phyloP scores from a whole-genome alignment of 768 basidiomycete genomes.

The Pleurotus salmoneostramineus region DNA sequence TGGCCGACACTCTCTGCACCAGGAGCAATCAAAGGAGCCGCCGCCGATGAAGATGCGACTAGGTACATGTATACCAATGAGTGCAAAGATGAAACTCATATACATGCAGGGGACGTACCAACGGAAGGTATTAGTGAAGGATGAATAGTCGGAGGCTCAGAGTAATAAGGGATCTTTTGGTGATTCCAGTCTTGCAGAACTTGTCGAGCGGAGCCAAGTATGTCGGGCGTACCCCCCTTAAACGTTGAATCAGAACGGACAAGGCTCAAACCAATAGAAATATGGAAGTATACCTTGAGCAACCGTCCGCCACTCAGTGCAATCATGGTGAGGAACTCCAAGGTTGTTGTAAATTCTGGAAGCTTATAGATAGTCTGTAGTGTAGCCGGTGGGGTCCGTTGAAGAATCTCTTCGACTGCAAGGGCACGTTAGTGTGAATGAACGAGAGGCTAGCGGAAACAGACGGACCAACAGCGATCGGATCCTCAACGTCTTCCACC shows the following conservation, averaged over 20 bases:
- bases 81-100: background rate
- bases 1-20: slow-evolving; percentile 81
- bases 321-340: slow-evolving; percentile 89
- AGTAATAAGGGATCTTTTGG: slow-evolving; percentile 91
- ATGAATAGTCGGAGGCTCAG: slow-evolving; percentile 73
- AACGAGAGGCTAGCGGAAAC: no score
- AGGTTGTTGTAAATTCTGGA: slow-evolving; percentile 63
- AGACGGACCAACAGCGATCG: slow-evolving; percentile 76
- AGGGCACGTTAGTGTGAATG: background rate
- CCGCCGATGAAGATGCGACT: slow-evolving; percentile 22
- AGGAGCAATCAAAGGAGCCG: slow-evolving; percentile 42
- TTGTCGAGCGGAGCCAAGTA: slow-evolving; percentile 76
- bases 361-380: slow-evolving; percentile 84
- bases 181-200: slow-evolving; percentile 93
- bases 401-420: slow-evolving; percentile 83
- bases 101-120: slow-evolving; percentile 18
- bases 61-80: background rate
- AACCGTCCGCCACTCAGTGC: slow-evolving; percentile 81
- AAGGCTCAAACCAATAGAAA: background rate
- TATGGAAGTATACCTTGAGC: slow-evolving; percentile 54
- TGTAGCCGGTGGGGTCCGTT: slow-evolving; percentile 64
- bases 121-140: slow-evolving; percentile 68
- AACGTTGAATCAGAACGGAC: background rate
- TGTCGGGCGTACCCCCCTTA: slow-evolving; percentile 88
- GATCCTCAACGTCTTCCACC: slow-evolving; percentile 89